These are phyloP conservation scores for Boechera retrofracta DNA, from an alignment of 345 rosid species.

Conservation along the genomic window DNA sequence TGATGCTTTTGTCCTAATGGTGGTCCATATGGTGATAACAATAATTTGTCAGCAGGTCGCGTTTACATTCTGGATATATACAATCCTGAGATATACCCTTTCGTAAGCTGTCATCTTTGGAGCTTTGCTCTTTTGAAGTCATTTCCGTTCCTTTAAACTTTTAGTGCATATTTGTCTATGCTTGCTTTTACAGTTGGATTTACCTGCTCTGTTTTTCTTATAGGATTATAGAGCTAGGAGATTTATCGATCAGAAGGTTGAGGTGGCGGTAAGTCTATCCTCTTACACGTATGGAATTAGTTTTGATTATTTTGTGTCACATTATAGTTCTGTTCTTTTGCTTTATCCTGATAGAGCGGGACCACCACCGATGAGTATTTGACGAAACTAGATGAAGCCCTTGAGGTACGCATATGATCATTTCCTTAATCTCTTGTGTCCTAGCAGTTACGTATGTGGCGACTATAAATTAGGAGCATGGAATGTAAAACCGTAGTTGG, in stretches of 20 bases:
- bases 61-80: constrained; percentile 90
- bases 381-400: constrained; percentile 80
- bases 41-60: constrained; percentile 57
- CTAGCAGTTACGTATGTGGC: neutral
- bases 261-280: constrained; percentile 63
- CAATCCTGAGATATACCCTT: constrained; percentile 88
- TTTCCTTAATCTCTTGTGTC: constrained; percentile 25
- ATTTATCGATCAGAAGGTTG: constrained; percentile 79
- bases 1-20: constrained; percentile 19
- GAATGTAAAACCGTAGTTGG: constrained; percentile 1
- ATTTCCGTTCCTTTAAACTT: neutral
- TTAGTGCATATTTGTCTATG: constrained; percentile 4
- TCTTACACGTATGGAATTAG: constrained; percentile 14
- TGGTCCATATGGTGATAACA: constrained; percentile 28
- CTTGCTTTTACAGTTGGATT: constrained; percentile 22
- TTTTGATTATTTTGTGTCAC: constrained; percentile 21
- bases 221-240: constrained; percentile 81
- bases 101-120: constrained; percentile 57
- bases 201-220: constrained; percentile 3
- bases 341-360: constrained; percentile 62
- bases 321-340: constrained; percentile 14
- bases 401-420: constrained; percentile 57
- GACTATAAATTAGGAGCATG: neutral
- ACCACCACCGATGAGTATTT: constrained; percentile 76
- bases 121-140: constrained; percentile 16